Percentiles rank a stretch among this genome's conserved stretches.
Evolutionary conservation across 345 rosid species (phyloP).

Genomic region (Citrus sinensis): DVS_A1.0 CM039162.1:30334501-30335000

Average conservation of each 20-base stretch:
- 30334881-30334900: slow-evolving; percentile 54
- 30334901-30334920: slow-evolving; percentile 70
- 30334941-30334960: slow-evolving; percentile 61
- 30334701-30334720: slow-evolving; percentile 52
- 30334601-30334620: slow-evolving; percentile 61
- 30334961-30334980: slow-evolving; percentile 63
- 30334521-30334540: slow-evolving; percentile 24
- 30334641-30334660: slow-evolving; percentile 45
- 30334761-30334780: slow-evolving; percentile 66
- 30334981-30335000: slow-evolving; percentile 48
- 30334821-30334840: slow-evolving; percentile 43
- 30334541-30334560: slow-evolving; percentile 55
- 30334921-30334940: slow-evolving; percentile 56
- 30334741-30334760: slow-evolving; percentile 65
- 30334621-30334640: slow-evolving; percentile 56
- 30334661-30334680: slow-evolving; percentile 72
- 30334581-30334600: slow-evolving; percentile 50
- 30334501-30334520: slow-evolving; percentile 49
- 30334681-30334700: slow-evolving; percentile 68
- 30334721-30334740: slow-evolving; percentile 61
- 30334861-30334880: slow-evolving; percentile 58
- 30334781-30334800: slow-evolving; percentile 83
- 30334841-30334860: slow-evolving; percentile 50
- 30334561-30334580: slow-evolving; percentile 77
- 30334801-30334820: slow-evolving; percentile 50